phyloP scores from a whole-genome alignment of 768 basidiomycete species.

The Pleurotus cornucopiae region DNA sequence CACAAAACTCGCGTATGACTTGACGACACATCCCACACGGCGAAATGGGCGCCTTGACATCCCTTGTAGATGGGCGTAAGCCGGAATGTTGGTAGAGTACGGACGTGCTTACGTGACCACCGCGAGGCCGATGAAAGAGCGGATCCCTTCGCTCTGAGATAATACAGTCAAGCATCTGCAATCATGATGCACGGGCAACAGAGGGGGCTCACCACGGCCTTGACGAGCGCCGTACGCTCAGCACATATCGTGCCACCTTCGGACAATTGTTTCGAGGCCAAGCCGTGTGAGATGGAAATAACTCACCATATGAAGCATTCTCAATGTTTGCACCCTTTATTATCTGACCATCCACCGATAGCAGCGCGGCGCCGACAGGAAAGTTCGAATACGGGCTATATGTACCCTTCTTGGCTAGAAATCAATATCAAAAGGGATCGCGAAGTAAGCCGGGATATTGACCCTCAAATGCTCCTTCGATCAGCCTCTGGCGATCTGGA shows the following conservation, averaged over 20 bases:
- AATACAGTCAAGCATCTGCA: background rate
- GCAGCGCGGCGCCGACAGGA: conserved; percentile 84
- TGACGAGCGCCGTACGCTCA: conserved; percentile 92
- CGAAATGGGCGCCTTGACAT: conserved; percentile 62
- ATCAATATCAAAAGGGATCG: background rate
- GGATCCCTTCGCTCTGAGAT: conserved; percentile 72
- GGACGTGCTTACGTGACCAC: conserved; percentile 62
- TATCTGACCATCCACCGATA: conserved; percentile 64
- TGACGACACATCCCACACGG: conserved; percentile 97
- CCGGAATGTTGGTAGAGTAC: background rate
- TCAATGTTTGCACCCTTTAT: conserved; percentile 91
- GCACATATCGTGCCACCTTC: conserved; percentile 90
- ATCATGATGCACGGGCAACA: too few species aligned
- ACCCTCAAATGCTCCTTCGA: conserved; percentile 61
- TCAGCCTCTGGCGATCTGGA: conserved; percentile 44
- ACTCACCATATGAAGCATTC: conserved; percentile 87
- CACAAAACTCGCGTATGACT: conserved; percentile 83
- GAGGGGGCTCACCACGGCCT: conserved; percentile 69
- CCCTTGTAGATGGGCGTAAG: conserved; percentile 36
- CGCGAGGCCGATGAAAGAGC: conserved; percentile 69
- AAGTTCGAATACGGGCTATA: conserved; percentile 91
- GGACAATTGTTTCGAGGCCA: background rate
- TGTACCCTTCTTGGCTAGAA: conserved; percentile 60
- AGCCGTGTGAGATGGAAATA: background rate
- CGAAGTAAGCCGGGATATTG: background rate